These are phyloP conservation scores for Nakazawaea holstii DNA, from an alignment of 805 yeast species.

Conservation along the genomic window DNA sequence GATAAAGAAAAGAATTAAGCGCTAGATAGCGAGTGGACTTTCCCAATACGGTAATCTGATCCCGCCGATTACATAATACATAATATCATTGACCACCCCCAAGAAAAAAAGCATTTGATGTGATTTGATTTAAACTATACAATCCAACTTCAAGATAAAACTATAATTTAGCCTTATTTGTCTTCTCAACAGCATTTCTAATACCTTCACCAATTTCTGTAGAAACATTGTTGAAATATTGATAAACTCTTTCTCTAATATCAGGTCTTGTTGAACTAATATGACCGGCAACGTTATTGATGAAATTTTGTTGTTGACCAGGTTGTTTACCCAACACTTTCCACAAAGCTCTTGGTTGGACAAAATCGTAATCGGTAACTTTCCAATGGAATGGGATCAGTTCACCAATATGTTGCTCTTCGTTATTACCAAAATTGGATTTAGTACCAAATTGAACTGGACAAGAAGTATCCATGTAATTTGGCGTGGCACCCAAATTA, in stretches of 20 bases:
- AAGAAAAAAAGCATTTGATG: neutral
- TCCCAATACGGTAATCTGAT: constrained; percentile 2
- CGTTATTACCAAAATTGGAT: constrained; percentile 13
- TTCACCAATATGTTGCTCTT: constrained; percentile 28
- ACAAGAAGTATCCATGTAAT: constrained; percentile 55
- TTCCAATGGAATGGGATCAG: constrained; percentile 80
- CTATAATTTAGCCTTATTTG: constrained; percentile 35
- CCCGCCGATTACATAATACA: too few relatives aligned
- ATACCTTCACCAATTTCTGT: constrained; percentile 62
- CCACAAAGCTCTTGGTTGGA: constrained; percentile 75
- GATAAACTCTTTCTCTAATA: constrained; percentile 75
- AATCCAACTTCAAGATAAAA: neutral
- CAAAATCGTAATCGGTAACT: constrained; percentile 62
- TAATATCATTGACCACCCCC: too few relatives aligned
- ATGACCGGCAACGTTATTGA: constrained; percentile 80
- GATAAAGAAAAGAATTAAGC: neutral
- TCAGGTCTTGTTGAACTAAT: constrained; percentile 61
- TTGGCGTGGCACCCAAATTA: constrained; percentile 74
- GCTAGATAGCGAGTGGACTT: neutral
- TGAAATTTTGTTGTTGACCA: constrained; percentile 79
- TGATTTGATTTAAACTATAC: neutral
- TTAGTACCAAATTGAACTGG: constrained; percentile 39
- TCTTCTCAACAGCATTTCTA: constrained; percentile 54
- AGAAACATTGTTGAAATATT: constrained; percentile 69
- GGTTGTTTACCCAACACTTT: constrained; percentile 70